Evolutionary conservation across 2,329 filamentous ascomycete genomes (phyloP), one percentile per base, ranked within the genome.

Genomic region (Tetracladium maxilliforme): DNA sequence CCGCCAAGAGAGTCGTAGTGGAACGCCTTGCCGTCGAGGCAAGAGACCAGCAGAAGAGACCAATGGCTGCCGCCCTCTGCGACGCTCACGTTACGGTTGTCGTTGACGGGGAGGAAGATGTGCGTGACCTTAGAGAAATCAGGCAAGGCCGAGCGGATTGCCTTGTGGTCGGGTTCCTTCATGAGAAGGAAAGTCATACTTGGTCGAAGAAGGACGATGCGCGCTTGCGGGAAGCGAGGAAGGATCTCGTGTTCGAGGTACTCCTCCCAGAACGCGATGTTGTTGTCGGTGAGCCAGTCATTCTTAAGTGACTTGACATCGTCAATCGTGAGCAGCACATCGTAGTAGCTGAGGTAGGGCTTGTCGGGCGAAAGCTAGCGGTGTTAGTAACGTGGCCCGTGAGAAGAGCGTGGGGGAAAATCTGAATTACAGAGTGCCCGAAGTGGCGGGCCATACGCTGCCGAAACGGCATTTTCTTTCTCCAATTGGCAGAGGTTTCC

Each of bases 241-340:
- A 98, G 73, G 32, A 83, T 74, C 57, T 95, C 87, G 33, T 74
- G 81, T 51, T 98, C 90, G 36, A 98, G 72, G 47, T 72, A 92
- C 65, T 95, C 87, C 64, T 95, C 81, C 87, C 90, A 98, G 48
- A 98, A 95, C 25, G 83, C 77, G 37, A 98, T 95, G 40, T 84
- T 86, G 80, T 93, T 94, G 49, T 98, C 90, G 21, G 87, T 94
- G 26, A 98, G 62, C 90, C 90, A 98, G 60, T 94, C 90, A 51
- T 80, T 64, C 52, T 80, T 83, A 30, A 98, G 68, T 10, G 78
- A 76, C 47, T 86, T 79, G 38, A 95, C 70, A 51, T 98, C 90
- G 47, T 90, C 82, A 46, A 75, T 70, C 25, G 81, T 93, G 38
- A 95, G 58, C 49, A 69, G 64, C 32, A 74, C 54, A 49, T 77